Evolutionary conservation across 305 asterid species (phyloP).

Genomic region (Fraxinus dipetala): DNA sequence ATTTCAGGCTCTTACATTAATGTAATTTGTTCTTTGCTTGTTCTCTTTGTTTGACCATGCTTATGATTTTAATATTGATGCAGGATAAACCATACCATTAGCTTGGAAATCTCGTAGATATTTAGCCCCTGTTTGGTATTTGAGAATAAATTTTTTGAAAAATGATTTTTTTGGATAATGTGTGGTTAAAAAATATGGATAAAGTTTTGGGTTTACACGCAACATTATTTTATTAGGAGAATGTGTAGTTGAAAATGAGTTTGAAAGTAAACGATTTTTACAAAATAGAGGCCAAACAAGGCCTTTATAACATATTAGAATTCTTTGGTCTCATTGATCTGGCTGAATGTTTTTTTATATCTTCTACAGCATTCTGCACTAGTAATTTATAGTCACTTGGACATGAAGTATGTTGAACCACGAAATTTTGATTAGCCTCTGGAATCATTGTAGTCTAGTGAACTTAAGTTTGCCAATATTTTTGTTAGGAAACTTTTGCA

Average conservation of each 20-base stretch:
- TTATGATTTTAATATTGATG: not conserved
- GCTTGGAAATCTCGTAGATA: not conserved
- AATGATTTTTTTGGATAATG: too few species aligned
- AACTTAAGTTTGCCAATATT: not conserved
- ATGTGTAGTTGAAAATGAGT: too few species aligned
- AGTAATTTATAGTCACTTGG: not conserved
- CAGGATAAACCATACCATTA: not conserved
- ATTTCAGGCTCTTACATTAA: not conserved
- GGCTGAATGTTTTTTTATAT: not conserved
- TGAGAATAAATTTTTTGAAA: too few species aligned
- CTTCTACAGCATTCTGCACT: not conserved
- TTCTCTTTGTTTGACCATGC: not conserved
- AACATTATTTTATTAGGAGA: not conserved
- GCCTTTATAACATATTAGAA: not conserved
- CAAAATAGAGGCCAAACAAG: not conserved
- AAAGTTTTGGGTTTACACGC: not conserved
- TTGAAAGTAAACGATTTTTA: not conserved
- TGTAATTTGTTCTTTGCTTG: not conserved
- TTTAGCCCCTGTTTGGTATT: not conserved
- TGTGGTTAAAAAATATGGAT: not conserved
- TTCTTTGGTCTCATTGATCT: not conserved
- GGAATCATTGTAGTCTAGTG: not conserved
- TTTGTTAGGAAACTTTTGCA: conserved; percentile 17
- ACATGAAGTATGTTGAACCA: not conserved
- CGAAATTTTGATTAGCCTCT: not conserved